Conservation (phyloP, 306 rosid species). For the Mucuna pruriens region DNA sequence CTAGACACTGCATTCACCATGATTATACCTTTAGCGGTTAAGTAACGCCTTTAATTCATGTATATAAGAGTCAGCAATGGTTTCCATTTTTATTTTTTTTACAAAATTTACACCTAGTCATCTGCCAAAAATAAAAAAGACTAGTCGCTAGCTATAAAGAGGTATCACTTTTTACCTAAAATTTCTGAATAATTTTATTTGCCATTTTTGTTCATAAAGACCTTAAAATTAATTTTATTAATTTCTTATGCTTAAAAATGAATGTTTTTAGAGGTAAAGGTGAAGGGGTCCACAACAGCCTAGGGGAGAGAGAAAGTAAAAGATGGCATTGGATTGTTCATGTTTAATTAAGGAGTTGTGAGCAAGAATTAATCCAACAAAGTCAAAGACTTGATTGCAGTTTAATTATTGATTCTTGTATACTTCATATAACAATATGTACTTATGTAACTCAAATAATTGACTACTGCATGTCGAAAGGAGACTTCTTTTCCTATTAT, state of each 20-base stretch:
- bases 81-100: not conserved
- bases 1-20: not conserved
- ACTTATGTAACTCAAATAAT: not conserved
- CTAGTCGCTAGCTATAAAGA: not conserved
- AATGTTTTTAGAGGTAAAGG: not conserved
- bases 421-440: not conserved
- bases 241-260: not conserved
- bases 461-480: slow-evolving; percentile 1
- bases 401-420: not conserved
- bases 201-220: not conserved
- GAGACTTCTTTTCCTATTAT: not conserved
- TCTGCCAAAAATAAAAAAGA: not conserved
- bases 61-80: not conserved
- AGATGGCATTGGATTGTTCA: not conserved
- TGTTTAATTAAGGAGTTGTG: not conserved
- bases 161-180: not conserved
- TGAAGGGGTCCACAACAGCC: slow-evolving; percentile 6
- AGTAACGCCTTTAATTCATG: not conserved
- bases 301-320: not conserved
- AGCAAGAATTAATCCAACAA: not conserved
- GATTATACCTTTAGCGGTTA: not conserved
- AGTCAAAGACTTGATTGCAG: not conserved
- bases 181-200: not conserved
- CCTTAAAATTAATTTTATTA: not conserved
- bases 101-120: not conserved